These are phyloP conservation scores for Hygrophoropsis aurantiaca DNA, from an alignment of 768 basidiomycete genomes.

Conservation along the genomic window DNA sequence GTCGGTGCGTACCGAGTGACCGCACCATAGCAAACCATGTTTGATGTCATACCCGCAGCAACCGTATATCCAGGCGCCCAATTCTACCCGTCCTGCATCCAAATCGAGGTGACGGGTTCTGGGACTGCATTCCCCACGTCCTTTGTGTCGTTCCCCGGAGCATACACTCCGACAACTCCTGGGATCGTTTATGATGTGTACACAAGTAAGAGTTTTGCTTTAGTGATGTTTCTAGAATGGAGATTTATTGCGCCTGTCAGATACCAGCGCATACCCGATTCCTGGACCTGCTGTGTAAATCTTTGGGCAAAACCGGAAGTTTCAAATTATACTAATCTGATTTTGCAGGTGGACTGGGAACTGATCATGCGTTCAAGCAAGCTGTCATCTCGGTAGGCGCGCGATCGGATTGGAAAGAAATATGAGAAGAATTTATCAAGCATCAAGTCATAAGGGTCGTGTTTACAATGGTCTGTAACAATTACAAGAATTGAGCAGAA, in stretches of 20 bases:
- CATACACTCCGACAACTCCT: conserved; percentile 37
- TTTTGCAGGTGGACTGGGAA: too few species aligned
- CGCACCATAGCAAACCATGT: background rate
- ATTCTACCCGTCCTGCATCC: conserved; percentile 47
- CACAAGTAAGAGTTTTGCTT: conserved; percentile 20
- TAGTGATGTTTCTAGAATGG: background rate
- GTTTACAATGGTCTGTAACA: too few species aligned
- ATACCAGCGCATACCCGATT: conserved; percentile 36
- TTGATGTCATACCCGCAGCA: conserved; percentile 18
- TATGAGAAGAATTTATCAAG: too few species aligned
- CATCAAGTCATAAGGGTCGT: too few species aligned
- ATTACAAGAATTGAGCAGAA: too few species aligned
- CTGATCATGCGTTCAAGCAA: too few species aligned
- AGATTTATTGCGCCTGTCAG: background rate
- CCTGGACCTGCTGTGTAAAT: conserved; percentile 44
- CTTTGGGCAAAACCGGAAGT: background rate
- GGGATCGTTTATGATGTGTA: conserved; percentile 38
- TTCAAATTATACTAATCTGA: background rate
- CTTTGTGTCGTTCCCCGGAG: conserved; percentile 51
- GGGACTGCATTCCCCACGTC: conserved; percentile 43
- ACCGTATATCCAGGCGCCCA: conserved; percentile 43
- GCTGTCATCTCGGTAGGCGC: too few species aligned
- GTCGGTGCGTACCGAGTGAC: conserved; percentile 18
- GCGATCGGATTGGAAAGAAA: too few species aligned
- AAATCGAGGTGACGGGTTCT: conserved; percentile 45